phyloP scores from a whole-genome alignment of 345 rosid genomes.

The Citrus sp. region DNA sequence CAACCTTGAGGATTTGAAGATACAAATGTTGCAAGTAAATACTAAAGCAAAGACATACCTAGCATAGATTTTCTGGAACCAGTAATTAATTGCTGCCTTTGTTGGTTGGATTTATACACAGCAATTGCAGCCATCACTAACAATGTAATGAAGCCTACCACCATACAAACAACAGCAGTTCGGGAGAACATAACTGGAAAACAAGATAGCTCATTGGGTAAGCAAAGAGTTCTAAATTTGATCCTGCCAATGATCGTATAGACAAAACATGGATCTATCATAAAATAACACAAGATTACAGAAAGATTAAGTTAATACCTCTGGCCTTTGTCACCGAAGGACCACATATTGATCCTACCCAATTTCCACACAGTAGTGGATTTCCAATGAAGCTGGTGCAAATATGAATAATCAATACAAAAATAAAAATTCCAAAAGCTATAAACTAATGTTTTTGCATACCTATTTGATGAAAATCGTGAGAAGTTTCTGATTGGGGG shows the following conservation, averaged over 20 bases:
- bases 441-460: not conserved
- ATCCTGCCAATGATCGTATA: not conserved
- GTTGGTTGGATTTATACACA: constrained; percentile 61
- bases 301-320: constrained; percentile 36
- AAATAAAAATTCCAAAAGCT: not conserved
- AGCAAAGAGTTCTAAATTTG: not conserved
- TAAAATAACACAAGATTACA: not conserved
- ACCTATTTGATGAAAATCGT: constrained; percentile 70
- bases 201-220: not conserved
- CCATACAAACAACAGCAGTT: constrained; percentile 57
- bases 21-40: not conserved
- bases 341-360: constrained; percentile 79
- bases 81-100: constrained; percentile 20
- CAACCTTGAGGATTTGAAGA: not conserved
- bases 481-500: constrained; percentile 65
- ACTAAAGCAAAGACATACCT: constrained; percentile 26
- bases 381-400: constrained; percentile 69
- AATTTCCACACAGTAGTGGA: constrained; percentile 72
- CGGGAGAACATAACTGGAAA: constrained; percentile 48
- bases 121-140: constrained; percentile 45
- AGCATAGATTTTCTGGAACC: constrained; percentile 31
- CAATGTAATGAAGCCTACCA: constrained; percentile 52
- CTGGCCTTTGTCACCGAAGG: constrained; percentile 42
- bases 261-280: not conserved
- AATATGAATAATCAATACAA: not conserved